phyloP scores from a whole-genome alignment of 2,329 filamentous ascomycete genomes.

The Ophiostoma triangulosporum region DNA sequence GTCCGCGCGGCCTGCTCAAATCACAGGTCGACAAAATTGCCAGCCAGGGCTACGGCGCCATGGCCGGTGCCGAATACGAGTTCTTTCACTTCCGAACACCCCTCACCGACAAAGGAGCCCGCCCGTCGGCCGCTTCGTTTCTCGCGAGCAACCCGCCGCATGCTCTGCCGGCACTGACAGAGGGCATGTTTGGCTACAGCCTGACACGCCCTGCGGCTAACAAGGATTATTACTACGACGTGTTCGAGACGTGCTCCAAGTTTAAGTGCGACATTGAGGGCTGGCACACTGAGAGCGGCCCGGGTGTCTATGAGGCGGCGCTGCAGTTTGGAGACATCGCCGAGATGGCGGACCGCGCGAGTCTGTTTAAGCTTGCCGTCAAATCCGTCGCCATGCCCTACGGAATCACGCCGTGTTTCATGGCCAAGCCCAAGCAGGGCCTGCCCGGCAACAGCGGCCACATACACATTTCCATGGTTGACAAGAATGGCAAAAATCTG shows the following conservation, averaged over 20 bases:
- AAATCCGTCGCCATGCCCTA: slow-evolving; percentile 79
- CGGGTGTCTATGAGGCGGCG: slow-evolving; percentile 89
- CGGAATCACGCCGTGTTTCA: slow-evolving; percentile 93
- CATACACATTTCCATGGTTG: slow-evolving; percentile 83
- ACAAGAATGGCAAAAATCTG: slow-evolving; percentile 73
- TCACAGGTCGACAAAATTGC: slow-evolving; percentile 53
- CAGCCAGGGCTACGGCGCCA: slow-evolving; percentile 58
- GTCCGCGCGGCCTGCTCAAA: slow-evolving; percentile 64
- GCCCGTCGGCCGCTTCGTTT: slow-evolving; percentile 54
- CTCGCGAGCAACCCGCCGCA: slow-evolving; percentile 59
- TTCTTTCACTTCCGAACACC: slow-evolving; percentile 84
- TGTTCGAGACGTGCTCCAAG: slow-evolving; percentile 65
- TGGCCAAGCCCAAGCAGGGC: slow-evolving; percentile 90
- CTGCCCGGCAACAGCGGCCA: slow-evolving; percentile 92
- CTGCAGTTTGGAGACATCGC: slow-evolving; percentile 80
- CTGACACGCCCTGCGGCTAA: slow-evolving; percentile 78
- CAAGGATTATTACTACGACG: slow-evolving; percentile 80
- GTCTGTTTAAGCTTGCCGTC: slow-evolving; percentile 88
- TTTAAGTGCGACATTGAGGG: slow-evolving; percentile 79
- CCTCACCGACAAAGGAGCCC: slow-evolving; percentile 19
- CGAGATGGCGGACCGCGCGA: slow-evolving; percentile 83
- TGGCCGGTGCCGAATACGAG: slow-evolving; percentile 91
- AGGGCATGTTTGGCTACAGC: slow-evolving; percentile 94
- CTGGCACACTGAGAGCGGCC: slow-evolving; percentile 91
- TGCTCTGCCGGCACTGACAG: slow-evolving; percentile 65